phyloP scores from a whole-genome alignment of 2,329 filamentous ascomycete species.

The Decorospora gaudefroyi region DNA sequence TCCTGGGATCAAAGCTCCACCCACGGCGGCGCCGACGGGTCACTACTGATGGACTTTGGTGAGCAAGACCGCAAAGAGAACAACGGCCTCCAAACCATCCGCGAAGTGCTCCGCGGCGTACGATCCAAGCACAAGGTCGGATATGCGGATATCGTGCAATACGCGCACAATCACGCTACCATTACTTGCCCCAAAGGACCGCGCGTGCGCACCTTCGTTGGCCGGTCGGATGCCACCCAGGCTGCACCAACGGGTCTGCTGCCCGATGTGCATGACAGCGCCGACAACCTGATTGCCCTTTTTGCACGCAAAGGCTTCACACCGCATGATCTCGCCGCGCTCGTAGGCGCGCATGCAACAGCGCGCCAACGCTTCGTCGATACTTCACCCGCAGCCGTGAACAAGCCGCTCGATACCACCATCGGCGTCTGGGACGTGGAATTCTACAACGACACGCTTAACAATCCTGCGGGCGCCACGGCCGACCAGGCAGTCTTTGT shows the following conservation, averaged over 20 bases:
- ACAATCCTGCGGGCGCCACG: conserved; percentile 25
- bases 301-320: conserved; percentile 59
- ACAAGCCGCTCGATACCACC: conserved; percentile 54
- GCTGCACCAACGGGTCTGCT: conserved; percentile 53
- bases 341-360: conserved; percentile 60
- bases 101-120: conserved; percentile 46
- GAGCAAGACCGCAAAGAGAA: conserved; percentile 50
- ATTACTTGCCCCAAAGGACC: conserved; percentile 59
- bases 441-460: conserved; percentile 53
- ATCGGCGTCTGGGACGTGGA: conserved; percentile 57
- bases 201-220: conserved; percentile 56
- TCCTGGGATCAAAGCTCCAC: conserved; percentile 44
- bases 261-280: conserved; percentile 50
- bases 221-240: conserved; percentile 52
- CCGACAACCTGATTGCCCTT: conserved; percentile 52
- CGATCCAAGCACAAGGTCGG: conserved; percentile 52
- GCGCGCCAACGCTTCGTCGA: conserved; percentile 56
- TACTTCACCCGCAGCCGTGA: conserved; percentile 40
- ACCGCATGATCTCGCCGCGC: conserved; percentile 57
- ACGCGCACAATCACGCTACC: conserved; percentile 54
- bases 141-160: conserved; percentile 61
- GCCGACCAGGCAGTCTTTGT: conserved; percentile 34
- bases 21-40: conserved; percentile 50
- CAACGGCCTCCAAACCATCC: conserved; percentile 53
- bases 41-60: conserved; percentile 46